Percentiles rank a stretch among this genome's conserved stretches.
phyloP scores from a whole-genome alignment of 164 flowering plant genomes.

The Nymphaea thermarum region DNA sequence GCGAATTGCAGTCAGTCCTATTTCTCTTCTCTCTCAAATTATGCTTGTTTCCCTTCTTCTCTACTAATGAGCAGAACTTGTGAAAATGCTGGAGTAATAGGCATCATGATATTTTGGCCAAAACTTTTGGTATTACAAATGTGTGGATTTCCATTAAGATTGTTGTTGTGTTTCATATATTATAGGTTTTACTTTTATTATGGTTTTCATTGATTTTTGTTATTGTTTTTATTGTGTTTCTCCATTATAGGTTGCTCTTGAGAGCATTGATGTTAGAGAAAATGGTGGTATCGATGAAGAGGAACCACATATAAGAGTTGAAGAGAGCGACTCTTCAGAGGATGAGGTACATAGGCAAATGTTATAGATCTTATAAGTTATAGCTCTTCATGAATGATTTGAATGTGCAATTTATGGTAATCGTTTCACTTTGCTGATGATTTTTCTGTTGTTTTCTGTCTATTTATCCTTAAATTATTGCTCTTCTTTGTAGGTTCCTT shows the following conservation, averaged over 20 bases:
- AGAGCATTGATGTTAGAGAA: background rate
- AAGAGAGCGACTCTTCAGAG: conserved; percentile 44
- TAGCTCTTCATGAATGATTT: background rate
- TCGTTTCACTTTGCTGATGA: background rate
- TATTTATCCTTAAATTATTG: background rate
- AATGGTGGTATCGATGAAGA: conserved; percentile 6
- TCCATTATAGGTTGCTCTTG: background rate
- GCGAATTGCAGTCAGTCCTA: no score
- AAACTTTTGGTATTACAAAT: no score
- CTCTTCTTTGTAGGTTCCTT: conserved; percentile 38
- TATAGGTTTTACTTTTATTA: no score
- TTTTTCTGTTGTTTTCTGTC: background rate
- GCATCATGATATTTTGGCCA: no score
- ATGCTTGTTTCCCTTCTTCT: no score
- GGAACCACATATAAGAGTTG: conserved; percentile 8
- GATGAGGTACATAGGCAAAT: conserved; percentile 20
- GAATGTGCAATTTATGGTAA: background rate
- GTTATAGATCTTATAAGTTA: background rate
- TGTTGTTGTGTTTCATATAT: no score
- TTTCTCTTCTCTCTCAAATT: no score
- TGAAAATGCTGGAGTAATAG: no score
- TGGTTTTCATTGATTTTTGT: no score
- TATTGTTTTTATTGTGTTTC: no score
- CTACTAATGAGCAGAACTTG: no score
- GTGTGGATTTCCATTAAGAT: no score